These are phyloP conservation scores for Benincasa hispida DNA, from an alignment of 306 rosid species.

Conservation along the genomic window DNA sequence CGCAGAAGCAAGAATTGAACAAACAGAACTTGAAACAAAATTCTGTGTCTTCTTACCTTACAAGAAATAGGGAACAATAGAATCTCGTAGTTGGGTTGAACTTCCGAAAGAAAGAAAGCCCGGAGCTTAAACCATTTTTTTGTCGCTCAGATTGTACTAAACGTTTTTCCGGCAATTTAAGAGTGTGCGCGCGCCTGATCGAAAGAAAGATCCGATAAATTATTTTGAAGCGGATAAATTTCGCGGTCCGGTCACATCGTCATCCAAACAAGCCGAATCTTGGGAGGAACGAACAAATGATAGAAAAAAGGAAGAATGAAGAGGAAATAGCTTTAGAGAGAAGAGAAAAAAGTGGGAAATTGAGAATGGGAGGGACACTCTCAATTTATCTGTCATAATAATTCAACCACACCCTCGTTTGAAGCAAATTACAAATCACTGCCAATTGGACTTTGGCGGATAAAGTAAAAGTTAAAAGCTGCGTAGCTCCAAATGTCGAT, in stretches of 20 bases:
- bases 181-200: neutral
- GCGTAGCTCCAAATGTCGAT: neutral
- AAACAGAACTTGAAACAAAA: neutral
- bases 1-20: neutral
- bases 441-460: neutral
- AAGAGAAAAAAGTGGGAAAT: neutral
- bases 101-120: neutral
- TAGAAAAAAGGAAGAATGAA: neutral
- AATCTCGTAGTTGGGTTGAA: neutral
- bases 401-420: neutral
- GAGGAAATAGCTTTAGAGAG: neutral
- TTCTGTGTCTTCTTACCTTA: neutral
- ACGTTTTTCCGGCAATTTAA: neutral
- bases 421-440: neutral
- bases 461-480: neutral
- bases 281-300: neutral
- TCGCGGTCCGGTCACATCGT: neutral
- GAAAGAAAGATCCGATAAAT: neutral
- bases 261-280: neutral
- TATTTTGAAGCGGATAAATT: neutral
- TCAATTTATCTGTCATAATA: neutral
- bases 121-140: neutral
- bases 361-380: neutral
- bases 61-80: neutral
- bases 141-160: neutral